Evolutionary conservation across 352 stramenopile genomes (phyloP), one percentile per base, ranked within the genome.

Genomic region (Globisporangium iwayamae): DNA sequence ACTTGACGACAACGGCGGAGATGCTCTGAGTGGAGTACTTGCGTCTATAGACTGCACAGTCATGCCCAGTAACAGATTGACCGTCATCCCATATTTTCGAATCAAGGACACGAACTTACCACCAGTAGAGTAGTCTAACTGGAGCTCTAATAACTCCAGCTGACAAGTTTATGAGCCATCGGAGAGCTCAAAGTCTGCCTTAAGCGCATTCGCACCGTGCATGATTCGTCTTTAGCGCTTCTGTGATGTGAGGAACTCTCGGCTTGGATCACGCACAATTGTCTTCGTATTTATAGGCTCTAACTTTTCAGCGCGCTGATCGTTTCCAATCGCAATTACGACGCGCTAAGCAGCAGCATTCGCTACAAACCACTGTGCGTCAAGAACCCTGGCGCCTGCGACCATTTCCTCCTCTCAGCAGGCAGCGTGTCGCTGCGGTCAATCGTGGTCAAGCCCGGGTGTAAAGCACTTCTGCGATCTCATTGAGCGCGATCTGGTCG

Each of bases 391-490:
- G 32, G 32, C 16, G 51, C 18, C 25, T 22, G 28, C 7, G 28
- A 41, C 28, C n/a, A 41, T 10, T 20, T 36, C 16, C 28, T 28
- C 16, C 14, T 43, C 51, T 6, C 16, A 22, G 9, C 28, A 39
- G 22, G 28, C 36, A 8, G 16, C 46, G 62, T 91, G 82, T 50
- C 71, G 71, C 62, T 93, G 85, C 60, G 85, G 82, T 18, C 85
- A 93, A 45, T 74, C 82, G 65, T 93, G 82, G 84, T 73, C 71
- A 13, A 82, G 87, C 58, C 47, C 71, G 1, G 65, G 70, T 13
- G 84, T 93, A 14, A 72, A 65, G 46, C 84, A 93, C 65, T 89
- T 91, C 25, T 91, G 84, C 62, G 63, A 80, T 47, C 79, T 87
- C 10, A 82, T 92, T 52, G 72, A 75, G 51, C 22, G 52, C 16